phyloP scores from a whole-genome alignment of 1,284 basidiomycete species.

The Xanthoconium separans region DNA sequence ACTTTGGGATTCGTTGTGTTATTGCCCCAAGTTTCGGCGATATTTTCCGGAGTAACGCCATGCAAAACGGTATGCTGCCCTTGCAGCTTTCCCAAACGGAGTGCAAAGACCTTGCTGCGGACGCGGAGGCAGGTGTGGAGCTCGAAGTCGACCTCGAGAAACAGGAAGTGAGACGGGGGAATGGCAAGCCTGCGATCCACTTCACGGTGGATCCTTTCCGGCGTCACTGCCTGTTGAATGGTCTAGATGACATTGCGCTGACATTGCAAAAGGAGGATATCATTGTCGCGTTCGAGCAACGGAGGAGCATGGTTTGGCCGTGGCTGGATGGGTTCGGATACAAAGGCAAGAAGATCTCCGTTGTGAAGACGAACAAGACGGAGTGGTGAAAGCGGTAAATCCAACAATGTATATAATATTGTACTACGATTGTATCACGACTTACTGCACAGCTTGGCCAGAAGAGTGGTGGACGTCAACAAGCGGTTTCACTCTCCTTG shows the following conservation, averaged over 20 bases:
- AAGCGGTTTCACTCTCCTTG: not conserved
- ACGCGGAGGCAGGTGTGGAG: conserved; percentile 79
- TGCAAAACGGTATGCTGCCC: conserved; percentile 97
- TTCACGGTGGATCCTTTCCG: conserved; percentile 89
- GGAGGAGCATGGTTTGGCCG: conserved; percentile 77
- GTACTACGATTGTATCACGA: not conserved
- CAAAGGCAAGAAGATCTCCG: conserved; percentile 70
- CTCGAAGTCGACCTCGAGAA: conserved; percentile 91
- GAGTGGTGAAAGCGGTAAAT: conserved; percentile 63
- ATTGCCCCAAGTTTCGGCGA: conserved; percentile 95
- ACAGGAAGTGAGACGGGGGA: conserved; percentile 76
- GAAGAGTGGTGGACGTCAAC: not conserved
- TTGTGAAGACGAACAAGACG: conserved; percentile 55
- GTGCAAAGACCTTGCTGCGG: conserved; percentile 74
- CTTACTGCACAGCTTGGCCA: conserved; percentile 7
- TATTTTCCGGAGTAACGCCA: conserved; percentile 90
- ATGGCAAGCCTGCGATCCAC: conserved; percentile 69
- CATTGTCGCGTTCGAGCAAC: conserved; percentile 78
- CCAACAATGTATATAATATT: not conserved
- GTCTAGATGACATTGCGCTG: conserved; percentile 91
- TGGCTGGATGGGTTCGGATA: conserved; percentile 96
- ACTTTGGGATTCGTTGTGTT: conserved; percentile 91
- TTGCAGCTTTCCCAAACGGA: conserved; percentile 76
- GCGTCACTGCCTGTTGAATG: conserved; percentile 89
- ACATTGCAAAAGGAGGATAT: conserved; percentile 75